A percentile compares a stretch with the other conserved stretches of the same genome.
Evolutionary conservation across 176 grass and related monocot species (phyloP).

Genomic region (Puya raimondii): DNA sequence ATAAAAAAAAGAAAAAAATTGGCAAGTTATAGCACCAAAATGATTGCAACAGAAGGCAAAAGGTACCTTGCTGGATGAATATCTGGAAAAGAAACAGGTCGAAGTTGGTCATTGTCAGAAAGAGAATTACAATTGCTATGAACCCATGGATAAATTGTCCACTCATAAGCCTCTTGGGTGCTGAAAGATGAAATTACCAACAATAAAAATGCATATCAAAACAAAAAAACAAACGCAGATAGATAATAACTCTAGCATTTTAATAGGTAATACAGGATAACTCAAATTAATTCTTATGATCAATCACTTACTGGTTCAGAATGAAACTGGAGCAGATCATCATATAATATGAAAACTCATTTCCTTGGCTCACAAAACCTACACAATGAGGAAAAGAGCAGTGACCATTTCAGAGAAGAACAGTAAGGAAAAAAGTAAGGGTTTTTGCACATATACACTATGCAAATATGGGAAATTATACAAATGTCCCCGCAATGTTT

Average conservation of each 20-base stretch:
- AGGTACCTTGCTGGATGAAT: conserved; percentile 86
- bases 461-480: too few relatives aligned
- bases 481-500: too few relatives aligned
- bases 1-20: background rate
- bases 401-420: background rate
- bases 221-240: conserved; percentile 2
- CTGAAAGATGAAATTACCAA: conserved; percentile 30
- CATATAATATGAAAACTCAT: conserved; percentile 99
- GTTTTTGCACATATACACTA: too few relatives aligned
- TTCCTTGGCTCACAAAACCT: conserved; percentile 97
- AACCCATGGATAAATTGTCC: conserved; percentile 99
- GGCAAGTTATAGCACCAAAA: background rate
- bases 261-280: conserved; percentile 14
- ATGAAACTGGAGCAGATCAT: conserved; percentile 99
- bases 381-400: conserved; percentile 9
- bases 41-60: background rate
- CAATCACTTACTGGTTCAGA: conserved; percentile 74
- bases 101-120: conserved; percentile 87
- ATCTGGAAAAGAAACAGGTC: conserved; percentile 88
- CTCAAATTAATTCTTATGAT: conserved; percentile 12
- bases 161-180: conserved; percentile 61
- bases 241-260: background rate
- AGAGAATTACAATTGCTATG: conserved; percentile 96
- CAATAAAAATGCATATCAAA: conserved; percentile 10
- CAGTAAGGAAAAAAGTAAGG: too few relatives aligned